Base-by-base conservation (phyloP, 148 eudicot genomes). In the Camellia sinensis region DNA sequence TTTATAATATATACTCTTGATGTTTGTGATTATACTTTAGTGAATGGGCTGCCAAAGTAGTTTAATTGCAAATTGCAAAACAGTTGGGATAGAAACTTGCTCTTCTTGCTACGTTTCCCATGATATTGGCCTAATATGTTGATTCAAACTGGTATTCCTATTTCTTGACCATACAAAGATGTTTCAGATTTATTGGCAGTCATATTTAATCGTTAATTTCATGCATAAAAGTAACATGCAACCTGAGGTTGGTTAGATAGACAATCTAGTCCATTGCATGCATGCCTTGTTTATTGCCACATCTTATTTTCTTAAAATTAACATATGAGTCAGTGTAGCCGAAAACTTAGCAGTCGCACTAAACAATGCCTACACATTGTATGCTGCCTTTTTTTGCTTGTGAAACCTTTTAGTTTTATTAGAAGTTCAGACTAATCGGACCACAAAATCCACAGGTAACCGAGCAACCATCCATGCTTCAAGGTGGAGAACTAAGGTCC, bases 381-480 rank as follows among this genome's bases (percentile, higher is more conserved):
- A 54, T 54, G 11, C 57, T 7, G 2, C 10, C 10, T 60, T 17
- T 60, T 15, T 7, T 45, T 44, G 5, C 46, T 69, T 69, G 53
- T 69, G 45, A 44, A 48, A 44, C 17, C 6, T 40, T 17, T 70
- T 70, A 18, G 54, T 70, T 70, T 0, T 41, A 43, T 4, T 45
- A 54, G 73, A 70, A n/a, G 0, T 4, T 22, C n/a, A 70, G 73
- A n/a, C 18, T 19, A 44, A 60, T 60, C 19, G 18, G 63, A 60
- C 18, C 63, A 3, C 4, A 11, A 60, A 60, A 59, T 74, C 67
- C 83, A 81, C 83, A 96, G 99, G 99, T 96, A 67, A 91, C 89
- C 3, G 99, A 96, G 93, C 99, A 96, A 84, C 99, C 99, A 78
- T 85, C 94, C 71, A 85, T 88, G 90, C 98, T 96, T 88, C 99